Evolutionary conservation across 2,329 filamentous ascomycete genomes (phyloP).

Genomic region (Neonectria coccinea): DNA sequence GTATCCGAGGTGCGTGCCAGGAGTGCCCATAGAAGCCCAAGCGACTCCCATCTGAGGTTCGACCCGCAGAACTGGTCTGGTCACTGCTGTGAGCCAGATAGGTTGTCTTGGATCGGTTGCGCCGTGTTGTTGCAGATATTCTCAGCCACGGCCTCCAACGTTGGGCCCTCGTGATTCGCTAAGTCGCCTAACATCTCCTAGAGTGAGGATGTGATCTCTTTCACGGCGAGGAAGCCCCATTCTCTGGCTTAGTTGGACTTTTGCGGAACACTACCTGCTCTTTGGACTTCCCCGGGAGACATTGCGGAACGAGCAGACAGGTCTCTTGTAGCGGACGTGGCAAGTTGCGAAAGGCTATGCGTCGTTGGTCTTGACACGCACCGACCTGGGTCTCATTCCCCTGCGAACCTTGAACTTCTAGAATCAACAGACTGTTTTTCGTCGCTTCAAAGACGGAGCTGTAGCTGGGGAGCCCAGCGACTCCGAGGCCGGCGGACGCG

Average conservation of each 20-base stretch:
- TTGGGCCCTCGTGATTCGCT: not conserved
- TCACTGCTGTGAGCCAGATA: slow-evolving; percentile 49
- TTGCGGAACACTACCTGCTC: slow-evolving; percentile 8
- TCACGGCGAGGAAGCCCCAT: slow-evolving; percentile 14
- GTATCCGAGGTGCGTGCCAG: slow-evolving; percentile 13
- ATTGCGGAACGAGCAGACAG: slow-evolving; percentile 22
- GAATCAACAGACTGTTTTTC: no score
- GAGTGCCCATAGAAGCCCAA: slow-evolving; percentile 50
- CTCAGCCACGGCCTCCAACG: slow-evolving; percentile 26
- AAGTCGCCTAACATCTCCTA: not conserved
- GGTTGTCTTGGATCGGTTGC: slow-evolving; percentile 48
- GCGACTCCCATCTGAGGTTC: slow-evolving; percentile 53
- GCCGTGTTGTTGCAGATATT: slow-evolving; percentile 51
- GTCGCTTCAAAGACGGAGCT: no score
- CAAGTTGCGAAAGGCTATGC: slow-evolving; percentile 12
- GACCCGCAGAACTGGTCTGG: slow-evolving; percentile 50
- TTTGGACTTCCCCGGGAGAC: slow-evolving; percentile 15
- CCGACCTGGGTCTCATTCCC: no score
- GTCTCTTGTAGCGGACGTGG: slow-evolving; percentile 10
- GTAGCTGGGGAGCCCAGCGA: no score
- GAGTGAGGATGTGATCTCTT: slow-evolving; percentile 13
- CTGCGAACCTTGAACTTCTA: no score
- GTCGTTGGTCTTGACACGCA: not conserved
- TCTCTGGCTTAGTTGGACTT: not conserved
- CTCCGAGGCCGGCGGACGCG: no score